Evolutionary conservation across 2,329 filamentous ascomycete genomes (phyloP), one percentile per base, ranked within the genome.

Genomic region (Xylariaceae sp.): DNA sequence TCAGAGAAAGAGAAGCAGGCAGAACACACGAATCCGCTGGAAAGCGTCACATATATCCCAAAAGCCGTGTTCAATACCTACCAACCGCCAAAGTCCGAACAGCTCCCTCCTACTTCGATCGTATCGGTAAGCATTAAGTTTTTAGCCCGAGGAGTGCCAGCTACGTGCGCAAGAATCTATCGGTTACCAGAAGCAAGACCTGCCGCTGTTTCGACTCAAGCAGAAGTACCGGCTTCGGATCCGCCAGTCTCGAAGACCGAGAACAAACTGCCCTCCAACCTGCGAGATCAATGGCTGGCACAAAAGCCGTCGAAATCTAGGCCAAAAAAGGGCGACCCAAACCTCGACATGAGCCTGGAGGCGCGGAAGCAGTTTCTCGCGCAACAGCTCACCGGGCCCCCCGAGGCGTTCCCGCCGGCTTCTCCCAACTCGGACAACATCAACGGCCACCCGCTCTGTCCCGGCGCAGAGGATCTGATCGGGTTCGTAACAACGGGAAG

Each of bases 401-500:
- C 58, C 42, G 4, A 52, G 19, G 68, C 72, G 2, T 73, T 73
- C 18, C 75, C 75, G 16, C 74, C 74, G 20, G 67, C 68, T 37
- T 64, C 69, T 3, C 66, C 68, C 12, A 77, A 73, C 57, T 70
- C 70, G 52, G 69, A 64, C 48, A 71, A 74, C 59, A 70, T 81
- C 74, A 69, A 73, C 20, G 77, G 78, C 0, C 85, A 90, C 63
- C 88, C 88, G 0, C 69, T 86, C 0, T 85, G 92, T n/a, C 93
- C 93, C 0, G 79, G 80, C 9, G 86, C 86, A 59, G 79, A 83
- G 20, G 90, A 97, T 70, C 79, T 98, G 12, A 84, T 98, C 48
- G 95, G 95, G 0, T 99, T 96, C 70, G 87, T 97, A 20, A 97
- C 92, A 2, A 89, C 89, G 1, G 95, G 93, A 0, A 88, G 90